These are phyloP conservation scores for Brasilioporus rufonigricans DNA, from an alignment of 768 basidiomycete genomes.

Conservation along the genomic window DNA sequence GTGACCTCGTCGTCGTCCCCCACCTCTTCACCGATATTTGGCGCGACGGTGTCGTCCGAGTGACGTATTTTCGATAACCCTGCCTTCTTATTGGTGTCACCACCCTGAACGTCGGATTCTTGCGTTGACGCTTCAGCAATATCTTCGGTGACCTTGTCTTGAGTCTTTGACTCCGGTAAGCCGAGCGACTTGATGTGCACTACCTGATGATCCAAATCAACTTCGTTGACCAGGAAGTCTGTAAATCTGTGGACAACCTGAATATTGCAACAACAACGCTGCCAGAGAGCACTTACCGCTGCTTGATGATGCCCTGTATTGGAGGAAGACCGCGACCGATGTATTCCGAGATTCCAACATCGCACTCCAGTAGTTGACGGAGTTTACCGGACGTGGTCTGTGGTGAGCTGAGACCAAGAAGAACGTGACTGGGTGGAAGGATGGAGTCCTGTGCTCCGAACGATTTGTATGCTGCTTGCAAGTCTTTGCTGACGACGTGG, in stretches of 20 bases:
- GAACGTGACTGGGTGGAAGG: conserved; percentile 72
- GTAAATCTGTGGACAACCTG: conserved; percentile 68
- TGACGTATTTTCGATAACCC: conserved; percentile 6
- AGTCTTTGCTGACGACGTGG: conserved; percentile 1
- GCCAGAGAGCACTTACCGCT: conserved; percentile 56
- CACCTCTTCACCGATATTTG: not conserved
- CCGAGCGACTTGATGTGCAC: conserved; percentile 78
- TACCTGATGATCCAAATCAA: conserved; percentile 76
- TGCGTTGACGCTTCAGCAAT: conserved; percentile 11
- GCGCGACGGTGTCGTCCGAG: not conserved
- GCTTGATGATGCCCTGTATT: conserved; percentile 94
- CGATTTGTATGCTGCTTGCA: conserved; percentile 1
- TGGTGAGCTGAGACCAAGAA: conserved; percentile 60
- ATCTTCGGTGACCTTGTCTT: conserved; percentile 26
- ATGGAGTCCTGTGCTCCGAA: conserved; percentile 25
- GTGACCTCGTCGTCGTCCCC: conserved; percentile 35
- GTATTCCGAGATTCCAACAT: conserved; percentile 92
- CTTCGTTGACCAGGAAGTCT: conserved; percentile 94
- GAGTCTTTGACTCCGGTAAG: conserved; percentile 63
- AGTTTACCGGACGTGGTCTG: conserved; percentile 48
- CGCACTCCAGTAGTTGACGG: conserved; percentile 63
- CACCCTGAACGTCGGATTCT: conserved; percentile 8
- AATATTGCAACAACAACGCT: not conserved
- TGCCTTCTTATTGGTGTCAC: not conserved
- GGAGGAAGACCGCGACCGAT: conserved; percentile 64